These are phyloP conservation scores for Grigorovia humatica DNA, from an alignment of 805 yeast species.

Conservation along the genomic window DNA sequence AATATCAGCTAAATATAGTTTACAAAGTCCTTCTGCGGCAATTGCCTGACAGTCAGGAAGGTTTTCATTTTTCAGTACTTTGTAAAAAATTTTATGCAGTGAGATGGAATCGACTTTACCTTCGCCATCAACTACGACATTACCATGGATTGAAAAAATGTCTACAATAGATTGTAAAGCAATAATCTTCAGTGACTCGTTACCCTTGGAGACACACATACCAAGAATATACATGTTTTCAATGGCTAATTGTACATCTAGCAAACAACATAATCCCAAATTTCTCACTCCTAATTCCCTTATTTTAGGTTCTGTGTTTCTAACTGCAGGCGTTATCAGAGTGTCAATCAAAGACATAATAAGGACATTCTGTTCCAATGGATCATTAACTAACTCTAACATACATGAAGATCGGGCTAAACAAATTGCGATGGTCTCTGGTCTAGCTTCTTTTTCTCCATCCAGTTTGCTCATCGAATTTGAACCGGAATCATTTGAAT, in stretches of 20 bases:
- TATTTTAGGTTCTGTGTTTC: slow-evolving; percentile 43
- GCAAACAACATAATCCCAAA: slow-evolving; percentile 67
- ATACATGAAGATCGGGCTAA: slow-evolving; percentile 58
- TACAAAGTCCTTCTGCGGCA: slow-evolving; percentile 80
- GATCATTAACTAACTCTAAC: slow-evolving; percentile 55
- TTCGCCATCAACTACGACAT: slow-evolving; percentile 50
- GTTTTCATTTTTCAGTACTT: slow-evolving; percentile 45
- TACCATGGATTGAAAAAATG: slow-evolving; percentile 68
- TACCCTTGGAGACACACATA: slow-evolving; percentile 57
- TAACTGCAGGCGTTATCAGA: slow-evolving; percentile 71
- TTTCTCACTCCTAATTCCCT: slow-evolving; percentile 61
- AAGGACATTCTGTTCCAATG: slow-evolving; percentile 54
- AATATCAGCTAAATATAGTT: slow-evolving; percentile 67
- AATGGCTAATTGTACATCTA: slow-evolving; percentile 56
- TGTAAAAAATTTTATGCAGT: slow-evolving; percentile 58
- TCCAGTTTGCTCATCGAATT: slow-evolving; percentile 12
- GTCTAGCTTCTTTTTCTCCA: slow-evolving; percentile 28
- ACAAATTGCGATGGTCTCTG: slow-evolving; percentile 48
- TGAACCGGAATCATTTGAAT: slow-evolving; percentile 1
- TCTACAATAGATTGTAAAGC: slow-evolving; percentile 69
- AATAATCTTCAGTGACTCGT: slow-evolving; percentile 48
- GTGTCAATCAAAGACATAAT: slow-evolving; percentile 62
- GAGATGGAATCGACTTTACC: slow-evolving; percentile 56
- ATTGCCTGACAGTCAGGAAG: slow-evolving; percentile 62
- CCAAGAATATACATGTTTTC: slow-evolving; percentile 58